Percentiles rank a stretch among this genome's conserved stretches.
Evolutionary conservation across 441 rosid species (phyloP).

Genomic region (Croton setiger): DNA sequence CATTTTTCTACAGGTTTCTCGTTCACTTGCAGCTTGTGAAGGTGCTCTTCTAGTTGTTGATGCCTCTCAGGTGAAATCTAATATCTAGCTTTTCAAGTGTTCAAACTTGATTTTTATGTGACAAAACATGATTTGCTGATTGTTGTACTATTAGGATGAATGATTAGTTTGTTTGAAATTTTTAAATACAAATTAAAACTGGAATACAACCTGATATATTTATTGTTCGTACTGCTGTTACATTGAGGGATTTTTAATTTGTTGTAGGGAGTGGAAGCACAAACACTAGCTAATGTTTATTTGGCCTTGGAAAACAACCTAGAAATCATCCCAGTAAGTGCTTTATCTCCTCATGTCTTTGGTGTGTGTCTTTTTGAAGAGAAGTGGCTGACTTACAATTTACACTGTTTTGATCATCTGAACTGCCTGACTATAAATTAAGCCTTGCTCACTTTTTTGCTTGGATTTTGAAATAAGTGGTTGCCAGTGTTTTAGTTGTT

Average conservation of each 20-base stretch:
- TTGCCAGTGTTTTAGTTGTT: no score
- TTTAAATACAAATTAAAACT: neutral
- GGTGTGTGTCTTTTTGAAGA: neutral
- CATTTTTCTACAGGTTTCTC: slow-evolving; percentile 62
- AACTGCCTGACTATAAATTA: no score
- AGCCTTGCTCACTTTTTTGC: no score
- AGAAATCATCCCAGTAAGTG: slow-evolving; percentile 91
- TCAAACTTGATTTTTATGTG: neutral
- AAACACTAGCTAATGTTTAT: slow-evolving; percentile 92
- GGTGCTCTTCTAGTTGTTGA: slow-evolving; percentile 99
- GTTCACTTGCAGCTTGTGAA: slow-evolving; percentile 99
- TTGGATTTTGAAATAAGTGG: no score
- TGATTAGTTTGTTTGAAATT: neutral
- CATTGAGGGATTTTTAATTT: slow-evolving; percentile 21
- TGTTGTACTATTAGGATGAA: neutral
- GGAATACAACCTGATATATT: neutral
- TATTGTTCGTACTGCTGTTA: slow-evolving; percentile 4
- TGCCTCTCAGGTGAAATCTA: slow-evolving; percentile 81
- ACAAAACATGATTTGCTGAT: neutral
- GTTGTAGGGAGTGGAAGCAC: slow-evolving; percentile 96
- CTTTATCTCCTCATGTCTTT: slow-evolving; percentile 3
- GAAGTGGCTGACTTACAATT: neutral
- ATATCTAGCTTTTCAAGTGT: neutral
- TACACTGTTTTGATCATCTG: no score
- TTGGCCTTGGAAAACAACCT: slow-evolving; percentile 94